Evolutionary conservation across 306 rosid genomes (phyloP).

Genomic region (Casuarina cunninghamiana): DNA sequence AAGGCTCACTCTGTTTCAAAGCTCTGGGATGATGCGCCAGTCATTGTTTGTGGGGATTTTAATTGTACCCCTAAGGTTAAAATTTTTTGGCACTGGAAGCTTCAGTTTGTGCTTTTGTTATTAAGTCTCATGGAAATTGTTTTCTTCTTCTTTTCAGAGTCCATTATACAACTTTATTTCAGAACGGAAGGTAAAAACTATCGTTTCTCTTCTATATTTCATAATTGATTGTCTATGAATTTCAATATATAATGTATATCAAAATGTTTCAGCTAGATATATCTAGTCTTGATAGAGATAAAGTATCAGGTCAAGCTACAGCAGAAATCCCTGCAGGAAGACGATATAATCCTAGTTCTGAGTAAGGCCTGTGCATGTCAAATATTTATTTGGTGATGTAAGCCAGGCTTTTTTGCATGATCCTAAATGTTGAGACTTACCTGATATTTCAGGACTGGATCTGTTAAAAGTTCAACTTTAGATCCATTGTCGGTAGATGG

Average conservation of each 20-base stretch:
- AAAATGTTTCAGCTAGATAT: conserved; percentile 69
- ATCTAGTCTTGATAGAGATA: conserved; percentile 70
- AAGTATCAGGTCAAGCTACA: conserved; percentile 83
- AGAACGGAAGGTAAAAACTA: conserved; percentile 65
- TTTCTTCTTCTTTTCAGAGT: conserved; percentile 56
- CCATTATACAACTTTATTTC: conserved; percentile 81
- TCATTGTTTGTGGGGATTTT: conserved; percentile 92
- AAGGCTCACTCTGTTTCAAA: conserved; percentile 77
- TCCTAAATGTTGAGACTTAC: conserved; percentile 15
- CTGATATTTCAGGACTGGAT: conserved; percentile 47
- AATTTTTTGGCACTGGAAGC: conserved; percentile 23
- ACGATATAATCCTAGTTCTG: conserved; percentile 32
- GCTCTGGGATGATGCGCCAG: conserved; percentile 80
- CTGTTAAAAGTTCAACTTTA: conserved; percentile 38
- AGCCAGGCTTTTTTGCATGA: conserved; percentile 22
- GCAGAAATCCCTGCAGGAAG: conserved; percentile 48
- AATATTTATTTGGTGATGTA: conserved; percentile 14
- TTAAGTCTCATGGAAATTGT: conserved; percentile 19
- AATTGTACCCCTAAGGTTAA: conserved; percentile 93
- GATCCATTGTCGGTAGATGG: conserved; percentile 29
- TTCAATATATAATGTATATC: conserved; percentile 14
- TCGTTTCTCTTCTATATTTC: conserved; percentile 13
- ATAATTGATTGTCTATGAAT: conserved; percentile 23
- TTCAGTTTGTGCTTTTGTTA: conserved; percentile 13
- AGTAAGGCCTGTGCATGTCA: conserved; percentile 44